Evolutionary conservation across 1,284 basidiomycete species (phyloP), one percentile per base, ranked within the genome.

Genomic region (Wolfiporia cocos): DNA sequence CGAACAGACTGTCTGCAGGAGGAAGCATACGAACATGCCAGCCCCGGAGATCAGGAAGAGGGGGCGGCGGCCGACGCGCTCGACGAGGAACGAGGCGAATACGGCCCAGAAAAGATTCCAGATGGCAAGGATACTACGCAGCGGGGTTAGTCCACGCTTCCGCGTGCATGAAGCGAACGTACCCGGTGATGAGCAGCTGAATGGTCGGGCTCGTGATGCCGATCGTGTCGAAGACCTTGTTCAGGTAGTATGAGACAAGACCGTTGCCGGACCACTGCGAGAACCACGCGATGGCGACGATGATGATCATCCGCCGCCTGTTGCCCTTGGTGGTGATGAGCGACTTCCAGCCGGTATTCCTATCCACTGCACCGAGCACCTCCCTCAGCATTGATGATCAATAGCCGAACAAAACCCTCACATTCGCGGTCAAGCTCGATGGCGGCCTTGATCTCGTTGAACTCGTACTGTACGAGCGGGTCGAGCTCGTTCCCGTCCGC

Each of bases 251-350:
- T 5, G 81, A 85, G 37, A 82, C 77, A 42, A 86, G 74, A 53
- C 83, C 84, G 50, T 85, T 85, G 19, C 80, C 82, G 6, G 78
- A 84, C 84, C 81, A 86, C 52, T 81, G 78, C 6, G 81, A 81
- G 69, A 84, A 83, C 70, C 81, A 81, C 24, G 79, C 78, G 39
- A 84, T 64, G 30, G 79, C 79, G 48, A 82, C 56, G 59, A 87
- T 81, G 57, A 86, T 83, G 33, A 71, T 62, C 65, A 86, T 69
- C 37, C 85, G 81, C 58, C 69, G 77, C 43, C 76, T 67, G 67
- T 87, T 87, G 36, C 83, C 85, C 14, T 68, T 59, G 26, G 72
- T 81, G 20, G 62, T 51, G 53, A 82, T 55, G 46, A 86, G 71
- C 0, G 76, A 67, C 52, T 69, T 73, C 76, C 78, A 86, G 38